These are phyloP conservation scores for Metarhizium anisopliae DNA, from an alignment of 2,329 filamentous ascomycete genomes.

Conservation along the genomic window DNA sequence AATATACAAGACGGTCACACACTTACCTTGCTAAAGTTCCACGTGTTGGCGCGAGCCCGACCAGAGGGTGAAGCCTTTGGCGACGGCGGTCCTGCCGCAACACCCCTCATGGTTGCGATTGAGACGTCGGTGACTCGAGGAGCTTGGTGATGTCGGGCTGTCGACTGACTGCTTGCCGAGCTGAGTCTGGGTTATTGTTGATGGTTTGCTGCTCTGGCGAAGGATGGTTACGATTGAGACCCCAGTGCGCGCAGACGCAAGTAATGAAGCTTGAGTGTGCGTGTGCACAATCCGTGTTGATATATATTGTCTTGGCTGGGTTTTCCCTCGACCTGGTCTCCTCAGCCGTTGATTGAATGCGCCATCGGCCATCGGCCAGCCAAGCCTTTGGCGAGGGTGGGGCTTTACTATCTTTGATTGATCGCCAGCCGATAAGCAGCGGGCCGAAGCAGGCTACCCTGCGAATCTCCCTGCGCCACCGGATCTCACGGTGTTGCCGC, in stretches of 20 bases:
- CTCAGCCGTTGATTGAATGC: background rate
- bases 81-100: slow-evolving; percentile 26
- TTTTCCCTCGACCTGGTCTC: no score
- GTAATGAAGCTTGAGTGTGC: no score
- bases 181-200: no score
- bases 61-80: slow-evolving; percentile 15
- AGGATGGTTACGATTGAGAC: no score
- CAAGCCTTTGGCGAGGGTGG: background rate
- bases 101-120: slow-evolving; percentile 13
- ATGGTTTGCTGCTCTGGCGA: background rate
- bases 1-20: background rate
- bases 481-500: no score
- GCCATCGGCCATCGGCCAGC: background rate
- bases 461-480: no score
- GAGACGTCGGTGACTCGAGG: background rate
- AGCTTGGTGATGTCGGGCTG: background rate
- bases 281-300: no score
- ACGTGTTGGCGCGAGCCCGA: slow-evolving; percentile 27
- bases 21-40: slow-evolving; percentile 32
- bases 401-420: background rate
- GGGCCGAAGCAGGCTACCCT: no score
- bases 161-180: no score
- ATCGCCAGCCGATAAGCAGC: no score
- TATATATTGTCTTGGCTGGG: no score
- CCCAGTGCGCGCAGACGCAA: no score